Conservation (phyloP, 768 basidiomycete species). For the Inosperma sp. region DNA sequence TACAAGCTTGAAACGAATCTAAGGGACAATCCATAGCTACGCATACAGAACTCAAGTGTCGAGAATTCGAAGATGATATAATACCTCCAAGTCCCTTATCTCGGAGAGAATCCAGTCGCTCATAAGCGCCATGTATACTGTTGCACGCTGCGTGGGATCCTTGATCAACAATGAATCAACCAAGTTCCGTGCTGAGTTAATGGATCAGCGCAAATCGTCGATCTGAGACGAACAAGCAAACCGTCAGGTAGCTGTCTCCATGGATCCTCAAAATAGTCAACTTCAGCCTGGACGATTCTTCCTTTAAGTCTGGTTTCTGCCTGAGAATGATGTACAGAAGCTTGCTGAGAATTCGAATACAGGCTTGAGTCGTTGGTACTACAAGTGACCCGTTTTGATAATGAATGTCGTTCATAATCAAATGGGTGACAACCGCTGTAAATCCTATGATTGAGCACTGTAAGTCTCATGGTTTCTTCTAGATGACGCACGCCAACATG, state of each 20-base stretch:
- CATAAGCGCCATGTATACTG: slow-evolving; percentile 55
- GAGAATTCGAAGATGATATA: slow-evolving; percentile 54
- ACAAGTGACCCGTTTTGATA: slow-evolving; percentile 37
- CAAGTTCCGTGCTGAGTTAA: slow-evolving; percentile 49
- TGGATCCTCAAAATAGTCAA: slow-evolving; percentile 49
- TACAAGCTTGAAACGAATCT: neutral
- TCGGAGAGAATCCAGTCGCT: slow-evolving; percentile 67
- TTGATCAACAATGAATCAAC: slow-evolving; percentile 58
- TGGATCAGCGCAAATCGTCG: neutral
- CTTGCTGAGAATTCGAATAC: slow-evolving; percentile 27
- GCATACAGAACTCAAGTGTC: slow-evolving; percentile 1
- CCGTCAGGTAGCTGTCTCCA: slow-evolving; percentile 62
- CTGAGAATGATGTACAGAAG: slow-evolving; percentile 41
- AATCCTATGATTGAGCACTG: neutral
- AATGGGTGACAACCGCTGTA: slow-evolving; percentile 73
- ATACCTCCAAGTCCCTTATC: slow-evolving; percentile 51
- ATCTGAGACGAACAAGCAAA: slow-evolving; percentile 26
- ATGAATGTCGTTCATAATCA: slow-evolving; percentile 47
- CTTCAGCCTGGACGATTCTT: slow-evolving; percentile 59
- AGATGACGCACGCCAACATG: slow-evolving; percentile 70
- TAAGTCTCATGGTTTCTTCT: neutral
- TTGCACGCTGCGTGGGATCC: slow-evolving; percentile 54
- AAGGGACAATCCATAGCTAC: neutral
- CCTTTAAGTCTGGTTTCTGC: slow-evolving; percentile 61
- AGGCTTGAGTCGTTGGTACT: neutral